phyloP scores from a whole-genome alignment of 306 rosid genomes.

The Cicer yamashitae region DNA sequence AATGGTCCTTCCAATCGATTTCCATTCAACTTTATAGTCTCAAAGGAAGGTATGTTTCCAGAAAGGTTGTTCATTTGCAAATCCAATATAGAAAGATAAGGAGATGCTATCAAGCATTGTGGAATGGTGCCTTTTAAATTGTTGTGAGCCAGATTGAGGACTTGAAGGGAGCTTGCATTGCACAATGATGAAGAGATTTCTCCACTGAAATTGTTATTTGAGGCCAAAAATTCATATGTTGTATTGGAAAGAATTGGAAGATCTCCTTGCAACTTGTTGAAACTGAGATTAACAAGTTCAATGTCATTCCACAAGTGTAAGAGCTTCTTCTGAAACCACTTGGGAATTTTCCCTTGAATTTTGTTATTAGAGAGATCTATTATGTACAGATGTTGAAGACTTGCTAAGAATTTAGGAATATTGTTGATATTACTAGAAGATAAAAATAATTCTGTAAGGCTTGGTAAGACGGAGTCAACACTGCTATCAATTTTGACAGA shows the following conservation, averaged over 20 bases:
- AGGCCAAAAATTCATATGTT: neutral
- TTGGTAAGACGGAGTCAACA: too few species aligned
- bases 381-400: too few species aligned
- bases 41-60: slow-evolving; percentile 39
- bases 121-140: slow-evolving; percentile 36
- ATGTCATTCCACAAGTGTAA: neutral
- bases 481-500: too few species aligned
- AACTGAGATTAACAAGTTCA: neutral
- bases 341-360: slow-evolving; percentile 30
- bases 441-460: too few species aligned
- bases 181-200: slow-evolving; percentile 18
- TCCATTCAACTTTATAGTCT: slow-evolving; percentile 40
- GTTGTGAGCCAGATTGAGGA: slow-evolving; percentile 16
- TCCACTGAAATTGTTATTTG: slow-evolving; percentile 45
- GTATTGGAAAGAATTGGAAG: neutral
- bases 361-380: too few species aligned
- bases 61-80: slow-evolving; percentile 38
- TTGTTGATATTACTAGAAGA: too few species aligned
- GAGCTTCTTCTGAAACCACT: slow-evolving; percentile 24
- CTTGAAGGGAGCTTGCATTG: neutral
- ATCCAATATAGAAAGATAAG: slow-evolving; percentile 19
- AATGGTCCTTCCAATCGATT: slow-evolving; percentile 48
- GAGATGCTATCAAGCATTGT: slow-evolving; percentile 12
- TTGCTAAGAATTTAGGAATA: too few species aligned
- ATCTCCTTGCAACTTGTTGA: slow-evolving; percentile 6